Conservation (phyloP, 176 grass and related monocot genomes). For the Coix lacrymajobi region DNA sequence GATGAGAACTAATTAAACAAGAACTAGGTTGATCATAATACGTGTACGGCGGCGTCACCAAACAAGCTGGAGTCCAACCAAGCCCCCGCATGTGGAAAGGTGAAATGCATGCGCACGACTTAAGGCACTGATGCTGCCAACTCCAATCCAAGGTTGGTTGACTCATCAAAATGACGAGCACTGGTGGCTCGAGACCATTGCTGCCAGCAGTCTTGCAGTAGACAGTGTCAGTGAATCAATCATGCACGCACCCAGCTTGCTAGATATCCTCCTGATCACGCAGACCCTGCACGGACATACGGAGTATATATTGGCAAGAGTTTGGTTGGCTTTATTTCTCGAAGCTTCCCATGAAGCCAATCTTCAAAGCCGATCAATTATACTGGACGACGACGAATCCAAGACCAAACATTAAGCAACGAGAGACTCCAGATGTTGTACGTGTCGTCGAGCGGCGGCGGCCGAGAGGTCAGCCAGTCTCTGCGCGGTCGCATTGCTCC, state of each 20-base stretch:
- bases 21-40: no score
- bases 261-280: not conserved
- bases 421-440: not conserved
- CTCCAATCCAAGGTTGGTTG: not conserved
- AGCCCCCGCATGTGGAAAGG: not conserved
- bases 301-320: not conserved
- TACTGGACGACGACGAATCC: not conserved
- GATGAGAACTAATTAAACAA: no score
- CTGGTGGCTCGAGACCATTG: not conserved
- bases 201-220: not conserved
- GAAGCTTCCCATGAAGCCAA: not conserved
- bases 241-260: not conserved
- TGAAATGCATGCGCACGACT: not conserved
- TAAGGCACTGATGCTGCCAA: not conserved
- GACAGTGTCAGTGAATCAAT: not conserved
- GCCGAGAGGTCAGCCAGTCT: not conserved
- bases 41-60: not conserved
- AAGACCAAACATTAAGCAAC: not conserved
- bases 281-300: not conserved
- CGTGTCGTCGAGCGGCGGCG: slow-evolving; percentile 18
- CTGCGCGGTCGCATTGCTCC: slow-evolving; percentile 13
- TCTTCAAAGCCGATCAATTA: not conserved
- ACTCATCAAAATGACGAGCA: not conserved
- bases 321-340: not conserved
- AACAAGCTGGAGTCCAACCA: not conserved